Percentiles rank a stretch among this genome's conserved stretches.
Evolutionary conservation across 2,329 filamentous ascomycete species (phyloP).

Genomic region (Immersiporthe knoxdaviesiana): DNA sequence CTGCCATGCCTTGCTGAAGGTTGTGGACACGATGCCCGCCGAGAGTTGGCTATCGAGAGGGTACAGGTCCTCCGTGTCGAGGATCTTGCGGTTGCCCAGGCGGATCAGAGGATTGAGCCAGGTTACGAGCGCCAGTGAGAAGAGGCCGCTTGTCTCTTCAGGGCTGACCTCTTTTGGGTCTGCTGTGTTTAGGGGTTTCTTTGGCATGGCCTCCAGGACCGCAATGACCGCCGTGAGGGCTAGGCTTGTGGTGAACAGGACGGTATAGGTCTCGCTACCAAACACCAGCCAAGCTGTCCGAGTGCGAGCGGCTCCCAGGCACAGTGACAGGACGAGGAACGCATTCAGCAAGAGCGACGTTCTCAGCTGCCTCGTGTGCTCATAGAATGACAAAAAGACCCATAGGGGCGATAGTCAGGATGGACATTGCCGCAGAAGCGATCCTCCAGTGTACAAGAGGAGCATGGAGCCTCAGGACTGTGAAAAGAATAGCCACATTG

Average conservation of each 20-base stretch:
- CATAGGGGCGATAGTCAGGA: conserved; percentile 37
- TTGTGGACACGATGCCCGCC: conserved; percentile 28
- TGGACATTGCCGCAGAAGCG: conserved; percentile 30
- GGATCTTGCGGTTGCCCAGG: conserved; percentile 20
- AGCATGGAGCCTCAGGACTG: not conserved
- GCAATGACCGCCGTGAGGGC: conserved; percentile 40
- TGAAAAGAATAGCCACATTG: conserved; percentile 3
- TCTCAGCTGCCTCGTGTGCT: conserved; percentile 38
- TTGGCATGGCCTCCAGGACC: conserved; percentile 32
- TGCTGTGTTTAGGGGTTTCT: not conserved
- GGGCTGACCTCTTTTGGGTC: not conserved
- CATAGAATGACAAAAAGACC: conserved; percentile 37
- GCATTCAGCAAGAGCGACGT: conserved; percentile 48
- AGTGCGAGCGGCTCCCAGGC: conserved; percentile 47
- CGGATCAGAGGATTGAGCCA: conserved; percentile 28
- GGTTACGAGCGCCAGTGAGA: conserved; percentile 33
- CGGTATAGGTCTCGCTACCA: conserved; percentile 8
- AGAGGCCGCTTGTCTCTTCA: conserved; percentile 30
- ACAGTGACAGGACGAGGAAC: conserved; percentile 46
- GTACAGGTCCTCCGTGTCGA: conserved; percentile 23
- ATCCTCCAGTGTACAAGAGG: conserved; percentile 12
- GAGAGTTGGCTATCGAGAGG: conserved; percentile 32
- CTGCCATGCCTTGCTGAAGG: conserved; percentile 9
- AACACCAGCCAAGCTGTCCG: conserved; percentile 47
- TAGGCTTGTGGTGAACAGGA: conserved; percentile 27